Evolutionary conservation across 2,329 filamentous ascomycete genomes (phyloP).

Genomic region (Didymellaceae sp.): DNA sequence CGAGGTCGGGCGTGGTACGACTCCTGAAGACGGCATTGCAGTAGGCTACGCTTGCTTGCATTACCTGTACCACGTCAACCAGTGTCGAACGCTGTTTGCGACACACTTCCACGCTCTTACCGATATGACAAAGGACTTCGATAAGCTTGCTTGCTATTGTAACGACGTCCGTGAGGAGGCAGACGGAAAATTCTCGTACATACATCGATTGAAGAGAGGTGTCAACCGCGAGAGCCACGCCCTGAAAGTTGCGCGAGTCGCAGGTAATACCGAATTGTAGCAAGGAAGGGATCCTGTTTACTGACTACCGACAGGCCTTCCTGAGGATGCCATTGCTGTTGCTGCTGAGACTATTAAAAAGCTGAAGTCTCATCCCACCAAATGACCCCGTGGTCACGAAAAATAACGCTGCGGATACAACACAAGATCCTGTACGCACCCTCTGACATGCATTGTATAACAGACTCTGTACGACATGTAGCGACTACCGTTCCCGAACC

Average conservation of each 20-base stretch:
- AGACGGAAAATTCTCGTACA: constrained; percentile 74
- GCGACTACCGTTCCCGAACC: neutral
- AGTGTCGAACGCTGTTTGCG: constrained; percentile 84
- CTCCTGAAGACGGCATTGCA: constrained; percentile 87
- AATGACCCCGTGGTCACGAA: too few species aligned
- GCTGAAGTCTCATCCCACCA: constrained; percentile 4
- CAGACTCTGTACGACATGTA: neutral
- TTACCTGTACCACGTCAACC: constrained; percentile 79
- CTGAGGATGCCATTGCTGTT: constrained; percentile 71
- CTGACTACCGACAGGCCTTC: constrained; percentile 61
- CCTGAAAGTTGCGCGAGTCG: constrained; percentile 89
- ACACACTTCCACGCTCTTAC: constrained; percentile 91
- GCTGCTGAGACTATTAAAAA: constrained; percentile 65
- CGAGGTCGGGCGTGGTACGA: constrained; percentile 93
- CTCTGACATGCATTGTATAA: neutral
- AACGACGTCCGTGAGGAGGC: constrained; percentile 83
- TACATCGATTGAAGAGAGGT: constrained; percentile 80
- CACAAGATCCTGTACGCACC: neutral
- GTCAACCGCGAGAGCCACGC: constrained; percentile 90
- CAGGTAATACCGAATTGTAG: constrained; percentile 56
- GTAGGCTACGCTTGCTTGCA: constrained; percentile 88
- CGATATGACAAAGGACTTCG: constrained; percentile 71
- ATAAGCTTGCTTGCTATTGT: constrained; percentile 76
- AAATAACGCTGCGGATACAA: neutral
- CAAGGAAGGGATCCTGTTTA: neutral